Evolutionary conservation across 176 grass and related monocot species (phyloP).

Genomic region (Microstegium vimineum): DNA sequence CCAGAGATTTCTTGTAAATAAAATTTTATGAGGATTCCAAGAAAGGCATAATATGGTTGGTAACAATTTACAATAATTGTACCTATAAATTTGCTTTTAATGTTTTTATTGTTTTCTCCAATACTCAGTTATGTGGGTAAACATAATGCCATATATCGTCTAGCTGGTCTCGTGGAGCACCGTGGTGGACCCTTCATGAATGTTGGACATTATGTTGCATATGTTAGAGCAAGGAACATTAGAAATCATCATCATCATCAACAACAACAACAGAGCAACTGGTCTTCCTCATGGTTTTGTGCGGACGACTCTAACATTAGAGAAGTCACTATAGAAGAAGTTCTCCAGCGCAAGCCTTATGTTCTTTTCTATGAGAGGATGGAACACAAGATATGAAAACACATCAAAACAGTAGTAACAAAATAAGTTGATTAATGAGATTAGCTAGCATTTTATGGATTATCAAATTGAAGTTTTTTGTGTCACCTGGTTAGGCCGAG

Average conservation of each 20-base stretch:
- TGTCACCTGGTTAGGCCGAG: background rate
- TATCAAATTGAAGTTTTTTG: background rate
- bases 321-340: constrained; percentile 59
- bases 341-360: constrained; percentile 53
- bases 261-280: background rate
- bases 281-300: constrained; percentile 49
- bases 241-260: too few species aligned
- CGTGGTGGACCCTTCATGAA: constrained; percentile 14
- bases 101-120: background rate
- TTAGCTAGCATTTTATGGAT: background rate
- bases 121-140: constrained; percentile 34
- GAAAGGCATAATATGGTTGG: constrained; percentile 4
- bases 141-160: constrained; percentile 22
- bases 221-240: constrained; percentile 35
- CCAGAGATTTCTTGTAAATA: constrained; percentile 9
- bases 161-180: constrained; percentile 53
- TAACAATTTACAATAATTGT: background rate
- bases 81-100: background rate
- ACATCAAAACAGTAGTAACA: background rate
- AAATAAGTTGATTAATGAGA: background rate
- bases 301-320: constrained; percentile 38
- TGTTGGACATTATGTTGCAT: constrained; percentile 52
- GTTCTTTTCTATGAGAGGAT: constrained; percentile 82
- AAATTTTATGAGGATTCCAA: background rate
- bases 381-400: background rate